A percentile compares a stretch with the other conserved stretches of the same genome.
These are phyloP conservation scores for Globisporangium mamillatum DNA, from an alignment of 352 stramenopile genomes.

Conservation along the genomic window DNA sequence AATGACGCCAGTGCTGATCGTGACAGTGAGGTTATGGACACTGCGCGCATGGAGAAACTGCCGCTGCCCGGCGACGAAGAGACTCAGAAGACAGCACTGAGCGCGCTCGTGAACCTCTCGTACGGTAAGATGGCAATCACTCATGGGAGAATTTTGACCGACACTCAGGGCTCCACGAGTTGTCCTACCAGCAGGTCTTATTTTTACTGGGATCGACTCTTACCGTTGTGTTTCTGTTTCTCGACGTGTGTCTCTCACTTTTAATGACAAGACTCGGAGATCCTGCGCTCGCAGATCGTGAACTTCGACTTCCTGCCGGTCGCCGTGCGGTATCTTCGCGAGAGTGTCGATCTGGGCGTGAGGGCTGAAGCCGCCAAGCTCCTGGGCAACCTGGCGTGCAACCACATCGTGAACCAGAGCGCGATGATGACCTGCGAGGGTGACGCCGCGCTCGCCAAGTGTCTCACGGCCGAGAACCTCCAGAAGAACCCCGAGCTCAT, in stretches of 20 bases:
- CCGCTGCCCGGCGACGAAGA: conserved; percentile 35
- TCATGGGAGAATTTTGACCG: not conserved
- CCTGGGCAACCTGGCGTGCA: conserved; percentile 62
- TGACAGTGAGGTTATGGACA: conserved; percentile 23
- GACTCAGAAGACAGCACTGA: conserved; percentile 47
- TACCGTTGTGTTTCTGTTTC: not conserved
- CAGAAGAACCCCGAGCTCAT: conserved; percentile 31
- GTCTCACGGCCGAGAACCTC: conserved; percentile 31
- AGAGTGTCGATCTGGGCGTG: conserved; percentile 34
- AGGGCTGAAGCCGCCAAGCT: conserved; percentile 59
- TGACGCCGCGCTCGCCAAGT: conserved; percentile 35
- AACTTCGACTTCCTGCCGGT: conserved; percentile 49
- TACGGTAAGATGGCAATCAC: conserved; percentile 34
- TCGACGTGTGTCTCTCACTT: not conserved
- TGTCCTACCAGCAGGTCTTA: not conserved
- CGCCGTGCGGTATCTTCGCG: conserved; percentile 47
- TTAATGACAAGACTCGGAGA: conserved; percentile 50
- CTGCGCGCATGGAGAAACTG: conserved; percentile 29
- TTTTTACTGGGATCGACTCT: not conserved
- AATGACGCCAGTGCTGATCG: not conserved
- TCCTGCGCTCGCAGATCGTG: conserved; percentile 68
- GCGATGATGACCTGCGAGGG: conserved; percentile 59
- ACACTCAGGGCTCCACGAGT: not conserved
- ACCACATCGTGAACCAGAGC: conserved; percentile 72
- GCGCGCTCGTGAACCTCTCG: conserved; percentile 65